Evolutionary conservation across 768 basidiomycete genomes (phyloP), one percentile per base, ranked within the genome.

Genomic region (Tricholoma saponaceum): DNA sequence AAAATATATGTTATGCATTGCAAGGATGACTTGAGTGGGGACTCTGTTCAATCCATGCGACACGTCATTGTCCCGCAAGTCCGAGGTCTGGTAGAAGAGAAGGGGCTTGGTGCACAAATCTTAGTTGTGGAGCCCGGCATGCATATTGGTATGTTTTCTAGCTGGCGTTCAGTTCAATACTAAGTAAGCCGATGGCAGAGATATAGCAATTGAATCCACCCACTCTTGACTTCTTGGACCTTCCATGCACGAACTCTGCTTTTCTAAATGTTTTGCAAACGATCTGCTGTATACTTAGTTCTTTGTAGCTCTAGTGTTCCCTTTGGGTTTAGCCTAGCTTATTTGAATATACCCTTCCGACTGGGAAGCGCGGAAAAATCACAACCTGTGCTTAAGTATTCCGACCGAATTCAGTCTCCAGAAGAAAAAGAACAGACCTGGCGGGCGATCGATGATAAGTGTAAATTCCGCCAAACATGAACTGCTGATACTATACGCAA

Each of bases 1-100:
- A 75, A 78, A 28, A 78, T 97, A n/a, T 92, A 83, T 68, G 75
- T 97, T 55, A 91, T 84, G 41, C 94, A 97, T 66, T 92, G 92
- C 77, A 97, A 98, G 68, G 92, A 92, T 58, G 79, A 82, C 44
- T 71, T 88, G 54, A 71, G 77, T n/a, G 69, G 70, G 13, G 72
- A 72, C 18, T 72, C 72, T 43, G 79, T 82, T 49, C 70, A 71
- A 25, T 82, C 85, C 28, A 82, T 86, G 28, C 76, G 79, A 57
- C 78, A 87, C 13, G 73, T 89, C 26, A 95, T 98, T 58, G 80
- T 84, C 44, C 76, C 83, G 14, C 90, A 97, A 70, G 82, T 95
- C 58, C 75, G 78, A 47, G 76, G 77, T 32, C 70, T 93, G 51
- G 83, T 92, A 22, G 74, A 77, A 18, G 74, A 74, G 49, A 80